These are phyloP conservation scores for Cordyceps cateniannulata DNA, from an alignment of 2,329 filamentous ascomycete genomes.

Conservation along the genomic window DNA sequence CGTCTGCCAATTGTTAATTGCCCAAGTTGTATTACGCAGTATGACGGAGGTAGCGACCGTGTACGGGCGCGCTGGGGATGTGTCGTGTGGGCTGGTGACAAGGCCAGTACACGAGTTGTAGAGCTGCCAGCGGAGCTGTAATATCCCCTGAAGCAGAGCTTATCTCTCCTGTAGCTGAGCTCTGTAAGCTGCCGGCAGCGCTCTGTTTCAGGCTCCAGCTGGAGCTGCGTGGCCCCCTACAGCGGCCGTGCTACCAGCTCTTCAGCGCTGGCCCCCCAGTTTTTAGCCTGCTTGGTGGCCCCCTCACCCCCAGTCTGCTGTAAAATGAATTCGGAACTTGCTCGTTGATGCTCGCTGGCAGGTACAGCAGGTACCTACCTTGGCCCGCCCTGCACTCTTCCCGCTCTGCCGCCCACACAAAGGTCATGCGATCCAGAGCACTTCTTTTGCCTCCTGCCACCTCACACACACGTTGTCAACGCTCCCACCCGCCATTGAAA, in stretches of 20 bases:
- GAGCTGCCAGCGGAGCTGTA: not conserved
- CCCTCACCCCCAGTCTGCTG: not conserved
- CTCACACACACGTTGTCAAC: slow-evolving; percentile 22
- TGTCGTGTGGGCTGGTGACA: not conserved
- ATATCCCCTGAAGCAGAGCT: not conserved
- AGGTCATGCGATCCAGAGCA: slow-evolving; percentile 36
- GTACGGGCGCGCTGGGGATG: not conserved
- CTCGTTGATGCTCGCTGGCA: not conserved
- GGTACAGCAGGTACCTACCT: not conserved
- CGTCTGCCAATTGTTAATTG: not conserved
- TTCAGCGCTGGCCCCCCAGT: not conserved
- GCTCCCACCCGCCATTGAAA: slow-evolving; percentile 28
- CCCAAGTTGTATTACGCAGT: not conserved
- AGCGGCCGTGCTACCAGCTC: not conserved
- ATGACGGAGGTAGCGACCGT: not conserved
- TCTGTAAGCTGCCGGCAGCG: not conserved
- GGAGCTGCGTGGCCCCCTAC: not conserved
- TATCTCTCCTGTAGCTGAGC: not conserved
- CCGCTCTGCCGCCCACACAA: slow-evolving; percentile 17
- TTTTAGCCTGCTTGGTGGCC: not conserved
- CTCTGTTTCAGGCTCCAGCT: not conserved
- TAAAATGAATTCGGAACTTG: not conserved
- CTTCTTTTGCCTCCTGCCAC: slow-evolving; percentile 21
- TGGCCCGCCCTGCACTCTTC: slow-evolving; percentile 12
- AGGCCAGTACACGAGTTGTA: not conserved